Evolutionary conservation across 768 basidiomycete species (phyloP).

Genomic region (Fistulinella prunicolor): DNA sequence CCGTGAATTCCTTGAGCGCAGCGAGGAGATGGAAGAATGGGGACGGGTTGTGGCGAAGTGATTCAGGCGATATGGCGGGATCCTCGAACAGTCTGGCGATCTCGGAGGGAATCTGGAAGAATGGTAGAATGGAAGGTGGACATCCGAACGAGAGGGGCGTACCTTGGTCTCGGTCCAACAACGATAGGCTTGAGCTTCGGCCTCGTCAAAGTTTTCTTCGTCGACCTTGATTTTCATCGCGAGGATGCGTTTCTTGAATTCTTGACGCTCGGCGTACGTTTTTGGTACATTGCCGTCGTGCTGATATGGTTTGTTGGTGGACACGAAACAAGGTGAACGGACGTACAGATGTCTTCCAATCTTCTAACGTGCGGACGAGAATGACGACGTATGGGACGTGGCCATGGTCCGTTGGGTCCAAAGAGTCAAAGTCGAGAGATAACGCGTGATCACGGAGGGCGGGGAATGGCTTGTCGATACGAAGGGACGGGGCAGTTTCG

Average conservation of each 20-base stretch:
- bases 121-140: not conserved
- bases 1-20: conserved; percentile 65
- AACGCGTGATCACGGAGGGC: conserved; percentile 70
- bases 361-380: conserved; percentile 75
- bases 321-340: not conserved
- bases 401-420: conserved; percentile 87
- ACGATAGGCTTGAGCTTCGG: conserved; percentile 82
- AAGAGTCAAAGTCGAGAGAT: conserved; percentile 64
- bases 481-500: conserved; percentile 68
- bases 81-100: conserved; percentile 63
- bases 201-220: conserved; percentile 98
- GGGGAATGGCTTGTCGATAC: conserved; percentile 88
- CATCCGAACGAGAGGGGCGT: not conserved
- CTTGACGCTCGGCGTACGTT: conserved; percentile 62
- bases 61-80: conserved; percentile 43
- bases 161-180: conserved; percentile 62
- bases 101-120: conserved; percentile 60
- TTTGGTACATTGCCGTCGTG: conserved; percentile 60
- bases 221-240: conserved; percentile 70
- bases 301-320: conserved; percentile 33
- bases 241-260: conserved; percentile 69
- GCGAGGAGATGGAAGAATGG: conserved; percentile 79
- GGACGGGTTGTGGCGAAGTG: conserved; percentile 44
- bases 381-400: conserved; percentile 92
- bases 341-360: conserved; percentile 77